phyloP scores from a whole-genome alignment of 2,329 filamentous ascomycete genomes.

The Colletotrichum gloeosporioides region DNA sequence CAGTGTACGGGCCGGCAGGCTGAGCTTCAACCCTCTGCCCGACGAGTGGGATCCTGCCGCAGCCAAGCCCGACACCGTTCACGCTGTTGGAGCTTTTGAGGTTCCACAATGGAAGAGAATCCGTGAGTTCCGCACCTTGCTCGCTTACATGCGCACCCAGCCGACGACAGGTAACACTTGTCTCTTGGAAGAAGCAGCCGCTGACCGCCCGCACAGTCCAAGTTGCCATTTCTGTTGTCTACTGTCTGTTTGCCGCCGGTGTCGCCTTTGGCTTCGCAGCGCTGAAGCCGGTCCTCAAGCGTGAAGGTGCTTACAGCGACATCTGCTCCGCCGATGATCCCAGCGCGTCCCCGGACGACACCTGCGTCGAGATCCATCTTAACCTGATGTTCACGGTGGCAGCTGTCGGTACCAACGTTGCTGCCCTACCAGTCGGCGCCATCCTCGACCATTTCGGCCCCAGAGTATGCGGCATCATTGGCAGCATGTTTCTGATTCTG shows the following conservation, averaged over 20 bases:
- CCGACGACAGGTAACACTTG: not conserved
- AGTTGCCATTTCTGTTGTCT: constrained; percentile 40
- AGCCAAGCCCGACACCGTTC: constrained; percentile 43
- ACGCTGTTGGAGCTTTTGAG: constrained; percentile 58
- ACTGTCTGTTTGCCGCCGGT: constrained; percentile 57
- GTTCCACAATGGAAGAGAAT: constrained; percentile 60
- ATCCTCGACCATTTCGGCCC: constrained; percentile 86
- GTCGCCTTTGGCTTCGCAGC: constrained; percentile 86
- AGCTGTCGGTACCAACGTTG: constrained; percentile 87
- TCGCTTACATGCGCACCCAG: not conserved
- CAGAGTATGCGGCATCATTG: constrained; percentile 74
- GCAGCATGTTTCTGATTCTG: constrained; percentile 68
- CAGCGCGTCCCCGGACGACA: constrained; percentile 33
- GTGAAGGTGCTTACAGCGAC: constrained; percentile 73
- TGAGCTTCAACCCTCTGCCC: constrained; percentile 61
- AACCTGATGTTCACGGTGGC: constrained; percentile 95
- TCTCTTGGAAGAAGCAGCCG: not conserved
- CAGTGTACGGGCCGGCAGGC: constrained; percentile 48
- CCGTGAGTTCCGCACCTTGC: constrained; percentile 40
- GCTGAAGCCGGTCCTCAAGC: constrained; percentile 79
- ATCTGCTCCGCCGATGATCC: constrained; percentile 51
- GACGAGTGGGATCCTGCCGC: constrained; percentile 54
- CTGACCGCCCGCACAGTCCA: constrained; percentile 34
- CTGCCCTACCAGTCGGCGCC: constrained; percentile 82
- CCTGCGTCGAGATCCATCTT: constrained; percentile 65